Percentiles rank a stretch among this genome's conserved stretches.
phyloP scores from a whole-genome alignment of 371 early-diverging fungal genomes.

The Mucor mucedo region DNA sequence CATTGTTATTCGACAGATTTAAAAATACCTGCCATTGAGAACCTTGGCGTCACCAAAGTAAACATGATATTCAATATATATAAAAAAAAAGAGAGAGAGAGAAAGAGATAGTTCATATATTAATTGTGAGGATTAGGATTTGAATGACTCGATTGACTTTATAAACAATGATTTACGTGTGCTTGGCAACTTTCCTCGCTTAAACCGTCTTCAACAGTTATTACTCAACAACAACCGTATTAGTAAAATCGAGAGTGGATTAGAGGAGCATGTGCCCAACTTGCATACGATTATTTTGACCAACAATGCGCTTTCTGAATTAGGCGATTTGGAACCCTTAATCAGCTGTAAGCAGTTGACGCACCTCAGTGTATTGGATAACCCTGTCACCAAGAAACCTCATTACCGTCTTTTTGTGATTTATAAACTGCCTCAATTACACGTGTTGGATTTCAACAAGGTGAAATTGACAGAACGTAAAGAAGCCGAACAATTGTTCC shows the following conservation, averaged over 20 bases:
- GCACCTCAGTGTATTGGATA: slow-evolving; percentile 78
- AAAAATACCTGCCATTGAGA: slow-evolving; percentile 91
- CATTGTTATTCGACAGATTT: slow-evolving; percentile 55
- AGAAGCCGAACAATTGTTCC: slow-evolving; percentile 77
- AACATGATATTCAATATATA: background rate
- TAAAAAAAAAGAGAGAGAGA: background rate
- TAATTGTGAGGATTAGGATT: slow-evolving; percentile 63
- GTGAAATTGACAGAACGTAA: slow-evolving; percentile 76
- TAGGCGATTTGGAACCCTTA: slow-evolving; percentile 85
- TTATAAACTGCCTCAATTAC: slow-evolving; percentile 75
- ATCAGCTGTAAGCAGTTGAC: slow-evolving; percentile 55
- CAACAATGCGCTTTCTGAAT: slow-evolving; percentile 82
- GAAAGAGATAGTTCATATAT: background rate
- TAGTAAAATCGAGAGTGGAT: slow-evolving; percentile 67
- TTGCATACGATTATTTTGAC: slow-evolving; percentile 81
- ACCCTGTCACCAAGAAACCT: slow-evolving; percentile 82
- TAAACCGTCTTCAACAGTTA: slow-evolving; percentile 79
- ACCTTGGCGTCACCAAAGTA: slow-evolving; percentile 92
- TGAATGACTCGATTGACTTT: slow-evolving; percentile 91
- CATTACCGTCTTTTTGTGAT: slow-evolving; percentile 87
- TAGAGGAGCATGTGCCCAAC: slow-evolving; percentile 74
- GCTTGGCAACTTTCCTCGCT: slow-evolving; percentile 88
- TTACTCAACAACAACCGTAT: slow-evolving; percentile 89
- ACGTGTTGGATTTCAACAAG: slow-evolving; percentile 84
- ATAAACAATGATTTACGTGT: slow-evolving; percentile 89